Conservation (phyloP, 2,329 filamentous ascomycete species). For the Aspergillus sergii region DNA sequence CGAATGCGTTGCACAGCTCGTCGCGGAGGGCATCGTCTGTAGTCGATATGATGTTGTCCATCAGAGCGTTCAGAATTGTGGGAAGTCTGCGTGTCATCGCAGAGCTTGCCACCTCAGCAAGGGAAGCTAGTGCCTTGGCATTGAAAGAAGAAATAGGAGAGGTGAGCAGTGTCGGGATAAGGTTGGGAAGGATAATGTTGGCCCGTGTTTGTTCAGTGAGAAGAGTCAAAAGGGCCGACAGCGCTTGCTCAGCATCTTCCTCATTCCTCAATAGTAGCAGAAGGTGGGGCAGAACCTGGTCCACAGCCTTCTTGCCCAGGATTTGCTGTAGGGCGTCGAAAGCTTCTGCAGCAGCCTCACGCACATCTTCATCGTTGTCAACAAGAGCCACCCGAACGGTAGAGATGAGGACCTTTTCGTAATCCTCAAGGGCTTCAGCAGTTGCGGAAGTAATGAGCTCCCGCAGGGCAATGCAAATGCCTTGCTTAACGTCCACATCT, state of each 20-base stretch:
- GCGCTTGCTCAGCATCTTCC: slow-evolving; percentile 84
- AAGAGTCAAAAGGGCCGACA: slow-evolving; percentile 88
- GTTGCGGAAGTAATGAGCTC: slow-evolving; percentile 91
- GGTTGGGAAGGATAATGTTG: slow-evolving; percentile 94
- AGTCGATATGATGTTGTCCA: slow-evolving; percentile 81
- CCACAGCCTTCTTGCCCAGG: slow-evolving; percentile 89
- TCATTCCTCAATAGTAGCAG: slow-evolving; percentile 86
- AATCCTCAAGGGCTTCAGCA: slow-evolving; percentile 84
- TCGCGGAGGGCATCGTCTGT: slow-evolving; percentile 72
- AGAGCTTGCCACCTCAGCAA: slow-evolving; percentile 86
- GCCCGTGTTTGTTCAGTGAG: slow-evolving; percentile 91
- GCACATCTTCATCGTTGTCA: slow-evolving; percentile 84
- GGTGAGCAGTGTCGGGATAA: slow-evolving; percentile 88
- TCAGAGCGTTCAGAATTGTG: slow-evolving; percentile 86
- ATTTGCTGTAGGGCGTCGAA: slow-evolving; percentile 95
- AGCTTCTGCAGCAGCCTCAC: slow-evolving; percentile 93
- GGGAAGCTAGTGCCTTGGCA: slow-evolving; percentile 85
- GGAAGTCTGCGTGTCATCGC: slow-evolving; percentile 90
- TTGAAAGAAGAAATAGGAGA: slow-evolving; percentile 94
- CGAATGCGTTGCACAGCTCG: slow-evolving; percentile 80
- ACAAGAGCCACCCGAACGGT: slow-evolving; percentile 92
- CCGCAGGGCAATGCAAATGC: slow-evolving; percentile 93
- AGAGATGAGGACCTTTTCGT: slow-evolving; percentile 92
- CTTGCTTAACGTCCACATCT: slow-evolving; percentile 91
- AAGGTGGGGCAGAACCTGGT: slow-evolving; percentile 91